Evolutionary conservation across 331 rosid species (phyloP), one percentile per base, ranked within the genome.

Genomic region (Cucumis variabilis): DNA sequence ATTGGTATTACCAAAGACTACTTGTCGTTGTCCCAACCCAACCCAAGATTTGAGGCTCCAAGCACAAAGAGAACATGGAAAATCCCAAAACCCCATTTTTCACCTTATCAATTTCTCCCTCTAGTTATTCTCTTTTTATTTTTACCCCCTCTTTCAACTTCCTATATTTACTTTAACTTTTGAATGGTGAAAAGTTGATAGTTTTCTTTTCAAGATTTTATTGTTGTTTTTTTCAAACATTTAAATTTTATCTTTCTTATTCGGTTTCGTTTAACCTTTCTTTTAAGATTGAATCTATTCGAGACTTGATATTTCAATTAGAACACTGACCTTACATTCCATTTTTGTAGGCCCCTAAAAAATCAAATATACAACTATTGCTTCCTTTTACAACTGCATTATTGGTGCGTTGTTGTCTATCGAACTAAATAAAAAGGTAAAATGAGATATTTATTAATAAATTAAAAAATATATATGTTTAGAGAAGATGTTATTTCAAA

Each of bases 51-150:
- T 80, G 27, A 80, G 20, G 11, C 20, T 78, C 60, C 70, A 80
- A 78, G 44, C 50, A 78, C 83, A 78, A 24, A 78, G 25, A 78
- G 15, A 78, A 78, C n/a, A 46, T 77, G 33, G 14, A 48, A 48
- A 53, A 53, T 79, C 46, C 84, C 66, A 79, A 51, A 27, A 58
- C 68, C 68, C 84, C 16, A 53, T 25, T n/a, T 33, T 55, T 58
- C 10, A 79, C 84, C 46, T 13, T 13, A 48, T n/a, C 66, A 78
- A 50, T 16, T 50, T 78, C 33, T 9, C 11, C 6, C 15, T 72
- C 24, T 44, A 33, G 33, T 33, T 33, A 72, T 58, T 58, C 9
- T 16, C 4, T 30, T 21, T 21, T 7, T n/a, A 27, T 11, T 3
- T 21, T 12, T 23, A 3, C 63, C 63, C 14, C 24, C 33, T 48